Base-by-base conservation (phyloP, 2,329 filamentous ascomycete genomes). In the Aspergillus puulaauensis region DNA sequence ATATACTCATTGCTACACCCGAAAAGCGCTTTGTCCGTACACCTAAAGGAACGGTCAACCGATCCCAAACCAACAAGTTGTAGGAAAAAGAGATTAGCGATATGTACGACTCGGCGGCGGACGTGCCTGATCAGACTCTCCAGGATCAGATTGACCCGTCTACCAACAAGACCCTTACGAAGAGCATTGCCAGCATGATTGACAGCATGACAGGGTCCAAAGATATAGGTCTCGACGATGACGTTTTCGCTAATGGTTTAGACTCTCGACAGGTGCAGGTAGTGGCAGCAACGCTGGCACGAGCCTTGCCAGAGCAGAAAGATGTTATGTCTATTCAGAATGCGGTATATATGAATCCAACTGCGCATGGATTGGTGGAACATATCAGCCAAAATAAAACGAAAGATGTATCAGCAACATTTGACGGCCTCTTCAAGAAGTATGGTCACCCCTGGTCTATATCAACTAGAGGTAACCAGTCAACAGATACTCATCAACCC, bases 11-110 rank as follows among this genome's bases (percentile, higher is more conserved):
- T 15, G 54, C 49, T 2, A 4, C n/a, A 15, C 37, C 45, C 24
- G 48, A 54, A 21, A 60, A 54, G 35, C 54, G 50, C 3, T 57
- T 60, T 27, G 50, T 27, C 7, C 53, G 58, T n/a, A 57, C 41
- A 4, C n/a, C 45, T 4, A 60, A 60, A 33, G 58, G 58, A 17
- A 52, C 39, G 2, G 44, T 57, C 19, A 47, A 45, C 19, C 54
- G 5, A 27, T 40, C 35, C 50, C 21, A 8, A 19, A 31, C 23
- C 44, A 8, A 31, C 3, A 21, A 21, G 21, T 21, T 21, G 21
- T 21, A 21, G 3, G 21, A 21, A 21, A 21, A 21, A 4, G 21
- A 21, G 21, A 21, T 21, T 4, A 21, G 21, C 21, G 21, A 4
- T 21, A 21, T 21, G 21, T 21, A 21, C 21, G 21, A 21, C 21